phyloP scores from a whole-genome alignment of 495 filamentous ascomycete species.

The Penicillium fimorum region DNA sequence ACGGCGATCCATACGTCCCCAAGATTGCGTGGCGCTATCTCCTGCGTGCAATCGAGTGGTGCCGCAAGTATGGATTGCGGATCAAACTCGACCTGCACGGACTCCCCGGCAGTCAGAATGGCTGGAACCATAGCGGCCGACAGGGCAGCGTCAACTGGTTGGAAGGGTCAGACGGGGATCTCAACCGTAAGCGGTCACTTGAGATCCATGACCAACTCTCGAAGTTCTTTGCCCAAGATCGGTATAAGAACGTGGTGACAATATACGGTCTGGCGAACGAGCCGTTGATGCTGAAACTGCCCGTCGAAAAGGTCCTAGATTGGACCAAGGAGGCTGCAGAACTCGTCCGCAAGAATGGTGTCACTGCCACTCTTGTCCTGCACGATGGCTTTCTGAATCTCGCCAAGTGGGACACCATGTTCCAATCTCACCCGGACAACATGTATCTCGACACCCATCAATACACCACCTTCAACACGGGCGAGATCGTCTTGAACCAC shows the following conservation, averaged over 20 bases:
- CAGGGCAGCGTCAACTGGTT: constrained; percentile 74
- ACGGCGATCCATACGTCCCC: constrained; percentile 83
- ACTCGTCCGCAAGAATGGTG: constrained; percentile 67
- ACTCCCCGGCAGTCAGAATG: constrained; percentile 81
- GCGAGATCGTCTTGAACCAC: constrained; percentile 71
- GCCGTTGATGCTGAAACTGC: constrained; percentile 70
- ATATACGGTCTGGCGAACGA: constrained; percentile 89
- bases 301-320: constrained; percentile 55
- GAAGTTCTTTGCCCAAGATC: constrained; percentile 78
- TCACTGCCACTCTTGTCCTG: constrained; percentile 65
- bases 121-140: constrained; percentile 84
- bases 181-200: constrained; percentile 73
- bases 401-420: constrained; percentile 71
- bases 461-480: constrained; percentile 84
- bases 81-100: constrained; percentile 94
- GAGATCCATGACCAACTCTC: constrained; percentile 78
- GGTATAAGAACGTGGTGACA: constrained; percentile 78
- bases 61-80: constrained; percentile 86
- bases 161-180: constrained; percentile 62
- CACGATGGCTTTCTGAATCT: constrained; percentile 85
- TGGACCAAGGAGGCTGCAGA: constrained; percentile 68
- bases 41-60: constrained; percentile 87
- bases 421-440: constrained; percentile 47
- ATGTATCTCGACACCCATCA: constrained; percentile 91
- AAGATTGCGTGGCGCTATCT: constrained; percentile 93